phyloP scores from a whole-genome alignment of 2,329 filamentous ascomycete genomes.

The Daldinia sp. region DNA sequence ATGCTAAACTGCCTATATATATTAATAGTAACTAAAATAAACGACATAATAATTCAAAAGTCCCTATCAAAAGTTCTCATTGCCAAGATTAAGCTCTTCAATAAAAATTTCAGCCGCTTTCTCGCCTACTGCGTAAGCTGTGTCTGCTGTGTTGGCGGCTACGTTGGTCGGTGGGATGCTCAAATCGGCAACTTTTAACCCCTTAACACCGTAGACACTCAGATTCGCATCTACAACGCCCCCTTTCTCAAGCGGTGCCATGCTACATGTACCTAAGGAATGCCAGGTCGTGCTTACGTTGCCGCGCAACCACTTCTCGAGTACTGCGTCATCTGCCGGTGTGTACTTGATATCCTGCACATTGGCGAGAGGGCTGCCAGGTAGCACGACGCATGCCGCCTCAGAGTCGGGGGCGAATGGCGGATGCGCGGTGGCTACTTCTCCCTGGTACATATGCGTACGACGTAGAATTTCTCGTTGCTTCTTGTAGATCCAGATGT shows the following conservation, averaged over 20 bases:
- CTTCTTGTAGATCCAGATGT: conserved; percentile 70
- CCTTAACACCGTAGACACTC: conserved; percentile 53
- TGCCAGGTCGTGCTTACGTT: conserved; percentile 51
- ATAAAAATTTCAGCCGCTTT: conserved; percentile 24
- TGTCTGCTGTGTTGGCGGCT: conserved; percentile 54
- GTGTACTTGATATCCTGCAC: conserved; percentile 54
- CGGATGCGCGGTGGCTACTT: conserved; percentile 54
- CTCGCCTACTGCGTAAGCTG: conserved; percentile 55
- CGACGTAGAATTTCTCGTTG: conserved; percentile 65
- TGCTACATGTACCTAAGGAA: conserved; percentile 55
- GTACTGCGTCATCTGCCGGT: conserved; percentile 56
- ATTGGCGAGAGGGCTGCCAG: conserved; percentile 26
- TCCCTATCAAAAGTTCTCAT: not conserved
- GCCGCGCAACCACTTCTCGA: conserved; percentile 53
- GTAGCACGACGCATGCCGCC: conserved; percentile 46
- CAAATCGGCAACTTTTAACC: conserved; percentile 40
- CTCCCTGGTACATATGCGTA: conserved; percentile 58
- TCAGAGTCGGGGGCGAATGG: conserved; percentile 52
- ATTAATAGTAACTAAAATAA: too few species aligned
- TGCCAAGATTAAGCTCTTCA: conserved; percentile 11
- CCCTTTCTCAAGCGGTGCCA: conserved; percentile 51
- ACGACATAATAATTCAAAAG: too few species aligned
- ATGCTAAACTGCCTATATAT: too few species aligned
- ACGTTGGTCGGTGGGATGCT: conserved; percentile 51
- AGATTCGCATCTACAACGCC: conserved; percentile 54